phyloP scores from a whole-genome alignment of 2,329 filamentous ascomycete genomes.

The Pestalotiopsis fici region DNA sequence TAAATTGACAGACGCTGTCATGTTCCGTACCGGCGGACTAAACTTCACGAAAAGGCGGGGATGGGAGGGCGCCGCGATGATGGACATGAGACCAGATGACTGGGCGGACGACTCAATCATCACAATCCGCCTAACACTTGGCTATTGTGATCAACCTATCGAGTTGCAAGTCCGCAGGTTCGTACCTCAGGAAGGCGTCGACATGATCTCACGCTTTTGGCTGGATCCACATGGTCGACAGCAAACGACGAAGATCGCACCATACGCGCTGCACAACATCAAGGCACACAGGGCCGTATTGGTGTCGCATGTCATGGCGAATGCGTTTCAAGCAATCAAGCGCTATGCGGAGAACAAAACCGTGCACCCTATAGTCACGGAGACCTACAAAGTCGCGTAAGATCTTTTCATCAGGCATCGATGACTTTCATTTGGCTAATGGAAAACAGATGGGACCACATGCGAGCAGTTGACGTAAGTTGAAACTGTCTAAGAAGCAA shows the following conservation, averaged over 20 bases:
- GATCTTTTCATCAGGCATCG: constrained; percentile 5
- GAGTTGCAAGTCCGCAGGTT: constrained; percentile 43
- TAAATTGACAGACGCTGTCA: constrained; percentile 40
- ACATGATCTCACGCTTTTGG: constrained; percentile 33
- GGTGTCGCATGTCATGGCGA: constrained; percentile 33
- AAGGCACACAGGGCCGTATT: constrained; percentile 33
- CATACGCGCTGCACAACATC: constrained; percentile 42
- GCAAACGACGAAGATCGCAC: constrained; percentile 30
- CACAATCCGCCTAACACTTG: constrained; percentile 39
- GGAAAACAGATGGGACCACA: constrained; percentile 16
- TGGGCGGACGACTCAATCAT: constrained; percentile 26
- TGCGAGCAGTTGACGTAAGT: constrained; percentile 8
- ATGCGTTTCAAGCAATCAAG: constrained; percentile 29
- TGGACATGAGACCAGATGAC: constrained; percentile 36
- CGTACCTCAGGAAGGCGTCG: constrained; percentile 20
- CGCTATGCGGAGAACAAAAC: constrained; percentile 29
- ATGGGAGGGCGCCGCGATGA: constrained; percentile 41
- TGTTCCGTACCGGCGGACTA: constrained; percentile 45
- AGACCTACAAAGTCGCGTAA: constrained; percentile 31
- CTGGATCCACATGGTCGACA: constrained; percentile 27
- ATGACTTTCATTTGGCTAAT: neutral
- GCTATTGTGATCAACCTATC: constrained; percentile 37
- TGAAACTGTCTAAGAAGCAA: too few species aligned
- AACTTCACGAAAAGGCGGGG: constrained; percentile 38
- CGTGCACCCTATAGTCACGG: constrained; percentile 28